Evolutionary conservation across 106 monocot genomes (phyloP).

Genomic region (Dendrobium chrysotoxum): DNA sequence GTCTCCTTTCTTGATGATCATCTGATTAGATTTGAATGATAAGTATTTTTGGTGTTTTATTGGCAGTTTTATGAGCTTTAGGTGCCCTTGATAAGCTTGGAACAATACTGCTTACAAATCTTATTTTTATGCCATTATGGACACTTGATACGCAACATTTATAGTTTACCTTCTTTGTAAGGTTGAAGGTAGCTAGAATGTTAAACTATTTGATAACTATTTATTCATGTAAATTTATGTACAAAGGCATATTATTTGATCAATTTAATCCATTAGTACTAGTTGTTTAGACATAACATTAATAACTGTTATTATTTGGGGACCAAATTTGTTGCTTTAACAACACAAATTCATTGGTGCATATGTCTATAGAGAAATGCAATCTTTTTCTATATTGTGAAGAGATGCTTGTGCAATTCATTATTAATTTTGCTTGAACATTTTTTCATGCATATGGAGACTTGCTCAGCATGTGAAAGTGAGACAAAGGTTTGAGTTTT

Average conservation of each 20-base stretch:
- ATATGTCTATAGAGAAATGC: neutral
- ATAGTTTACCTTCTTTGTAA: neutral
- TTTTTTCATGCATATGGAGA: slow-evolving; percentile 42
- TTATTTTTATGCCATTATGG: neutral
- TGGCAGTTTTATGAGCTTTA: neutral
- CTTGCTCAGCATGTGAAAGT: slow-evolving; percentile 57
- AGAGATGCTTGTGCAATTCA: neutral
- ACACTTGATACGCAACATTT: neutral
- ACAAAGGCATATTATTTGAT: neutral
- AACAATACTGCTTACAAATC: neutral
- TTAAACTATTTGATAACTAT: neutral
- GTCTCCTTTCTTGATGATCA: neutral
- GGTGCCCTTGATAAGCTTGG: neutral
- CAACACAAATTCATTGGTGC: neutral
- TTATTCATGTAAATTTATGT: neutral
- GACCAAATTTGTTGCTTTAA: neutral
- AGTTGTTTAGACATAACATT: neutral
- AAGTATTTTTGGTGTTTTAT: neutral
- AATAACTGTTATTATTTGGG: neutral
- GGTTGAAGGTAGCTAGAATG: neutral
- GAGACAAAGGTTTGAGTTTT: slow-evolving; percentile 16
- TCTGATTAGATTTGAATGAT: neutral
- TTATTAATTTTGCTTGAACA: neutral
- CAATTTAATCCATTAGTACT: neutral
- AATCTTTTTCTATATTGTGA: neutral